phyloP scores from a whole-genome alignment of 106 monocot genomes.

The Platanthera zijinensis region DNA sequence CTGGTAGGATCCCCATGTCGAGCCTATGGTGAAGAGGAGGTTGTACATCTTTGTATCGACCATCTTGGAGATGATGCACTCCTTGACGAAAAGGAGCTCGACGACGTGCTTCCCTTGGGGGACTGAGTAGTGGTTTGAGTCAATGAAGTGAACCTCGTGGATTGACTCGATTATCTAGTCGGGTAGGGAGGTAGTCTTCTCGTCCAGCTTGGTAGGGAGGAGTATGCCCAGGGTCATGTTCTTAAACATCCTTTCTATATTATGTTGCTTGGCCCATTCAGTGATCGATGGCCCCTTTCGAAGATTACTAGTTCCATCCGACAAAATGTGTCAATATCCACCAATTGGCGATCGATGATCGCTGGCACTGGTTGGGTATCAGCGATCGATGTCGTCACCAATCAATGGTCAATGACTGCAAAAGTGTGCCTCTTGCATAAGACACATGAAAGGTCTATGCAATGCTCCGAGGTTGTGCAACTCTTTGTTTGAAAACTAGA shows the following conservation, averaged over 20 bases:
- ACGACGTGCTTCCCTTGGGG: conserved; percentile 82
- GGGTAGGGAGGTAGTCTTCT: conserved; percentile 56
- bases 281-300: too few species aligned
- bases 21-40: conserved; percentile 58
- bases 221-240: conserved; percentile 58
- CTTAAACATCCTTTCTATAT: conserved; percentile 56
- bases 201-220: conserved; percentile 83
- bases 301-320: too few species aligned
- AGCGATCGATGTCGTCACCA: too few species aligned
- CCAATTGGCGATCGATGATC: too few species aligned
- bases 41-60: conserved; percentile 69
- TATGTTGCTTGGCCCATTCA: too few species aligned
- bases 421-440: too few species aligned
- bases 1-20: conserved; percentile 67
- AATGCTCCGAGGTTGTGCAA: too few species aligned
- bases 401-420: too few species aligned
- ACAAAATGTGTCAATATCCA: too few species aligned
- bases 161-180: conserved; percentile 91
- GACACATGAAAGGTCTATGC: too few species aligned
- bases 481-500: too few species aligned
- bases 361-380: too few species aligned
- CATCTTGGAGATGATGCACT: conserved; percentile 97
- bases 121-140: conserved; percentile 71
- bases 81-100: conserved; percentile 90
- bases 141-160: conserved; percentile 76